Percentiles rank a stretch among this genome's conserved stretches.
phyloP scores from a whole-genome alignment of 1,139 yeast species.

The Suhomyces atakaporum region DNA sequence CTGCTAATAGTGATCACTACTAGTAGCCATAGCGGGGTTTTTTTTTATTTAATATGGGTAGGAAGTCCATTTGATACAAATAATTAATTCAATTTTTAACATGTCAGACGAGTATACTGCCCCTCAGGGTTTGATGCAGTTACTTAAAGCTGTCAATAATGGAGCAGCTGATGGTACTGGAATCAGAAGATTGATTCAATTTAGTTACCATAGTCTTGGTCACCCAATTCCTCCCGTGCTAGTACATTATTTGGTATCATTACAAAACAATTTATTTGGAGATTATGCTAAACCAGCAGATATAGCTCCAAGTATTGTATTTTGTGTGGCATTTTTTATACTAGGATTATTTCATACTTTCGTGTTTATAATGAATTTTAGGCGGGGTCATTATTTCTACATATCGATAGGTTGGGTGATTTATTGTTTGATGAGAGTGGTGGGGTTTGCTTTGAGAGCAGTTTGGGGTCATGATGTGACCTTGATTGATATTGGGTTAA shows the following conservation, averaged over 20 bases:
- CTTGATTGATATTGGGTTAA: slow-evolving; percentile 53
- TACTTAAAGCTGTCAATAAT: slow-evolving; percentile 33
- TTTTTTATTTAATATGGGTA: too few species aligned
- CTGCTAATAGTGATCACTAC: too few species aligned
- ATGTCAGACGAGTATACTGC: slow-evolving; percentile 10
- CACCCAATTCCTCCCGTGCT: slow-evolving; percentile 39
- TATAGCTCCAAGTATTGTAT: slow-evolving; percentile 62
- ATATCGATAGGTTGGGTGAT: slow-evolving; percentile 56
- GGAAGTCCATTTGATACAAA: too few species aligned
- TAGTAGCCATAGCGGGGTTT: too few species aligned
- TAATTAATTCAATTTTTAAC: neutral
- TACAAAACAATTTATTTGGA: slow-evolving; percentile 62
- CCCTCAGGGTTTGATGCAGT: slow-evolving; percentile 31
- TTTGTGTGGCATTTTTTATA: slow-evolving; percentile 55
- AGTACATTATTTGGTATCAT: slow-evolving; percentile 33
- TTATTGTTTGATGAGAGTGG: slow-evolving; percentile 52
- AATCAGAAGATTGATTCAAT: slow-evolving; percentile 32
- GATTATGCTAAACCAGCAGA: slow-evolving; percentile 61
- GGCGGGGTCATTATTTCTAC: slow-evolving; percentile 67
- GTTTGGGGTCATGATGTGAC: slow-evolving; percentile 57
- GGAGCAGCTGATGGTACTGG: slow-evolving; percentile 59
- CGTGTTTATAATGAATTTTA: slow-evolving; percentile 52
- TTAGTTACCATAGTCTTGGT: slow-evolving; percentile 31
- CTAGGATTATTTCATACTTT: slow-evolving; percentile 49
- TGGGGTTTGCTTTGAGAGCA: slow-evolving; percentile 65